Conservation (phyloP, 2,329 filamentous ascomycete genomes). For the Colletotrichum camelliae region DNA sequence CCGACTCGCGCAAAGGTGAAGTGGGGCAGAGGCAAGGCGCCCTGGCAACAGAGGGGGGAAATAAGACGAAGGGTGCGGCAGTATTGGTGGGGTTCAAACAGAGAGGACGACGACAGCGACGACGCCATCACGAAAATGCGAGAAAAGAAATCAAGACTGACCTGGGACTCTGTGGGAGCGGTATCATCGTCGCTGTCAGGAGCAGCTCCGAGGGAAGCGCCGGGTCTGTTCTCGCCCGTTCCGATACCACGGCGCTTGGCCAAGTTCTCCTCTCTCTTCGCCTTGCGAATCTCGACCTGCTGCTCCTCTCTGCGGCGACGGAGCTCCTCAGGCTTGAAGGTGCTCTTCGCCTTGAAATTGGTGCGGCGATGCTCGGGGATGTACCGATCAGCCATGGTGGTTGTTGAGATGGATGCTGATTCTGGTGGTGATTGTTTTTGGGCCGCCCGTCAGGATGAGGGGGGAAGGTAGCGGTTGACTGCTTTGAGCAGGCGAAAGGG, state of each 20-base stretch:
- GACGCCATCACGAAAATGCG: constrained; percentile 1
- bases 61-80: constrained; percentile 19
- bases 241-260: constrained; percentile 97
- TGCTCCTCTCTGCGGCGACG: constrained; percentile 98
- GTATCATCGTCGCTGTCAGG: constrained; percentile 98
- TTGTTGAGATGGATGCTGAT: constrained; percentile 27
- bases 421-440: neutral
- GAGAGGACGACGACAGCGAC: neutral
- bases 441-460: constrained; percentile 3
- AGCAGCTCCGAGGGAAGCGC: constrained; percentile 83
- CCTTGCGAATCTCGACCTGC: constrained; percentile 98
- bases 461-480: neutral
- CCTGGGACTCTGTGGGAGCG: constrained; percentile 93
- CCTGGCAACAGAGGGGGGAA: constrained; percentile 23
- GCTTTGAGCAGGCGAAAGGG: neutral
- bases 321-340: constrained; percentile 98
- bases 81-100: constrained; percentile 23
- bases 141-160: constrained; percentile 52
- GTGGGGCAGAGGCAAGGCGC: constrained; percentile 19
- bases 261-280: constrained; percentile 98
- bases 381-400: constrained; percentile 95
- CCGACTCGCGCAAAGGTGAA: constrained; percentile 16
- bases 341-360: constrained; percentile 99
- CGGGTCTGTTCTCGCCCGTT: constrained; percentile 78
- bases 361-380: constrained; percentile 99